Percentiles rank a stretch among this genome's conserved stretches.
Evolutionary conservation across 2,329 filamentous ascomycete genomes (phyloP).

Genomic region (Talaromyces sp.): DNA sequence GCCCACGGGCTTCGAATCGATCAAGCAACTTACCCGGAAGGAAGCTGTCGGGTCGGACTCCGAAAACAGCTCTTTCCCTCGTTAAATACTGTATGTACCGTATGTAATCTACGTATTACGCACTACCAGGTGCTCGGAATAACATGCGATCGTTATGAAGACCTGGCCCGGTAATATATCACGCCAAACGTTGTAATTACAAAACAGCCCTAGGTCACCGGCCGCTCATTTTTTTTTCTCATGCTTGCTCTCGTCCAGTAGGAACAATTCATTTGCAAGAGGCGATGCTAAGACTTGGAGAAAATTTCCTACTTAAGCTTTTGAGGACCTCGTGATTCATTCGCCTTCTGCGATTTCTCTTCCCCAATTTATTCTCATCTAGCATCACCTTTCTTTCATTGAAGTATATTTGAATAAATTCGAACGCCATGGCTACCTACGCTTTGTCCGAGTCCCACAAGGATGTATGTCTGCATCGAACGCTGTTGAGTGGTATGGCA

Average conservation of each 20-base stretch:
- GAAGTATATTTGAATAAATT: neutral
- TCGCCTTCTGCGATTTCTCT: neutral
- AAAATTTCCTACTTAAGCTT: conserved; percentile 13
- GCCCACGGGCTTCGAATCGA: conserved; percentile 1
- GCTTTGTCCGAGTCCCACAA: conserved; percentile 64
- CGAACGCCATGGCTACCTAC: conserved; percentile 49
- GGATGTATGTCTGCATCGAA: conserved; percentile 52
- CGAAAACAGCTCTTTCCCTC: conserved; percentile 11
- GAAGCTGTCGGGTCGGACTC: conserved; percentile 14
- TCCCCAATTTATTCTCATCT: neutral
- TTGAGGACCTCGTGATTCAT: conserved; percentile 8
- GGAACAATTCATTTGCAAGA: neutral
- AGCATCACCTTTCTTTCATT: neutral
- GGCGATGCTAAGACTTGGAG: neutral
- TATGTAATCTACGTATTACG: neutral
- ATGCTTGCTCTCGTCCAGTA: neutral
- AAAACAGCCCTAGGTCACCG: neutral
- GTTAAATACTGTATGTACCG: neutral
- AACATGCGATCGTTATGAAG: neutral
- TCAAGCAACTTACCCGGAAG: neutral
- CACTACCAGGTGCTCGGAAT: neutral
- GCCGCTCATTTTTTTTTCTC: conserved; percentile 6
- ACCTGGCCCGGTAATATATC: neutral
- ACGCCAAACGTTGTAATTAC: neutral
- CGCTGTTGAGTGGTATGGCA: no score